Evolutionary conservation across 192 early-diverging fungal genomes (phyloP).

Genomic region (Chytriomyces sp.): DNA sequence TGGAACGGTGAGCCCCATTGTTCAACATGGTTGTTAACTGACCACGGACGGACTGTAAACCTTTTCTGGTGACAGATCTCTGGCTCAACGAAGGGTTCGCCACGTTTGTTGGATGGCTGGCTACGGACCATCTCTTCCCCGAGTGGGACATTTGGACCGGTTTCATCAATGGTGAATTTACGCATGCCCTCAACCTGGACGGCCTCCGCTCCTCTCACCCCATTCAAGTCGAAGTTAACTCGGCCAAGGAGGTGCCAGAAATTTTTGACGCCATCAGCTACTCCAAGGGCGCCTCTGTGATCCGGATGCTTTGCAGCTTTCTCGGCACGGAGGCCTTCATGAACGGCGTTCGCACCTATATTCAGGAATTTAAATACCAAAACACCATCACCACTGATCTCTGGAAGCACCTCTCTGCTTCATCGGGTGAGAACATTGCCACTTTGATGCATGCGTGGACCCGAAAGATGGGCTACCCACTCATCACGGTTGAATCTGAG

Average conservation of each 20-base stretch:
- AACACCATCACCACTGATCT: conserved; percentile 89
- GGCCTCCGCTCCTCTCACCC: conserved; percentile 86
- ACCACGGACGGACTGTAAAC: too few species aligned
- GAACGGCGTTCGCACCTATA: conserved; percentile 57
- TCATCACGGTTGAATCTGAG: conserved; percentile 71
- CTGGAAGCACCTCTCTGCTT: conserved; percentile 78
- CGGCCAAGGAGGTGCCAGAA: conserved; percentile 85
- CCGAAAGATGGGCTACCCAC: conserved; percentile 80
- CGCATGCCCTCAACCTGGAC: conserved; percentile 77
- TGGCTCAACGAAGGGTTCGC: too few species aligned
- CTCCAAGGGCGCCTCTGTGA: conserved; percentile 91
- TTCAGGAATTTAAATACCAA: conserved; percentile 79
- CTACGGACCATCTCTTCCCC: conserved; percentile 51
- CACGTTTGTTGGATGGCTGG: too few species aligned
- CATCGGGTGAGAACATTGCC: conserved; percentile 81
- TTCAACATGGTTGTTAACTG: too few species aligned
- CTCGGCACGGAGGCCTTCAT: conserved; percentile 42
- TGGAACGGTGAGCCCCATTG: too few species aligned
- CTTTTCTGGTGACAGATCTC: too few species aligned
- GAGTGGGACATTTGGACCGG: conserved; percentile 93
- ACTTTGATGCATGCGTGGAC: conserved; percentile 91
- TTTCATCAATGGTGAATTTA: conserved; percentile 80
- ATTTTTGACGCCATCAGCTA: conserved; percentile 95
- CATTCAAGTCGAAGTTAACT: conserved; percentile 85
- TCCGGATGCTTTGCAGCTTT: conserved; percentile 83